A percentile compares a stretch with the other conserved stretches of the same genome.
Conservation (phyloP, 2,329 filamentous ascomycete species). For the Fusarium irregulare region DNA sequence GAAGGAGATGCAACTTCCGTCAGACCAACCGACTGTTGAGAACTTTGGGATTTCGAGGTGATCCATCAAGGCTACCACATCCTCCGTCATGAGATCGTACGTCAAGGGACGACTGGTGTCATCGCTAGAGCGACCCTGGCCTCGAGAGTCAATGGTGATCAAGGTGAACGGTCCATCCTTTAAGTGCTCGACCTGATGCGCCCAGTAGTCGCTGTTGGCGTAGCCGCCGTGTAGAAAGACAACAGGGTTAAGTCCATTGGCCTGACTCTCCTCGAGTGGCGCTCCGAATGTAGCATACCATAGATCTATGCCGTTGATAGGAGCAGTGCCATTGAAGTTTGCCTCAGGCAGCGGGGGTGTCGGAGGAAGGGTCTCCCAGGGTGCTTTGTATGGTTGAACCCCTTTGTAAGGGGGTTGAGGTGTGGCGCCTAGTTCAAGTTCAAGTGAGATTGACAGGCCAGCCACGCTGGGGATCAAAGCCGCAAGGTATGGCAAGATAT, state of each 20-base stretch:
- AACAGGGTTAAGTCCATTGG: background rate
- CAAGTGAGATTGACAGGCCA: background rate
- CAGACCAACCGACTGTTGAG: conserved; percentile 2
- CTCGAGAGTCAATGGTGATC: background rate
- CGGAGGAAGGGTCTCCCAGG: conserved; percentile 2
- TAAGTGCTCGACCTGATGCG: background rate
- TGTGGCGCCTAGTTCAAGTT: background rate
- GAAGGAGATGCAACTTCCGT: background rate
- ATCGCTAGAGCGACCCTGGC: background rate
- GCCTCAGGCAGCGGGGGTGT: background rate
- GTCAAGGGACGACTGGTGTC: background rate
- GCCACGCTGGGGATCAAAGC: background rate
- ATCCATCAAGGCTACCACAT: background rate
- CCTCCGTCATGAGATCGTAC: background rate
- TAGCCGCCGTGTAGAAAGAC: conserved; percentile 5
- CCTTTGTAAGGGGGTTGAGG: background rate
- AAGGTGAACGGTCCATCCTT: background rate
- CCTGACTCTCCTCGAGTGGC: background rate
- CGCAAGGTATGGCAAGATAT: background rate
- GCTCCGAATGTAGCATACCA: conserved; percentile 2
- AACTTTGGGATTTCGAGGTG: background rate
- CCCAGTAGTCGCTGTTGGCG: conserved; percentile 2
- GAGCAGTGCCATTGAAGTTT: background rate
- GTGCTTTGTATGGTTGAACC: background rate
- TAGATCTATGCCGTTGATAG: background rate